Evolutionary conservation across 1,284 basidiomycete species (phyloP).

Genomic region (Phellopilus nigrolimitatus): DNA sequence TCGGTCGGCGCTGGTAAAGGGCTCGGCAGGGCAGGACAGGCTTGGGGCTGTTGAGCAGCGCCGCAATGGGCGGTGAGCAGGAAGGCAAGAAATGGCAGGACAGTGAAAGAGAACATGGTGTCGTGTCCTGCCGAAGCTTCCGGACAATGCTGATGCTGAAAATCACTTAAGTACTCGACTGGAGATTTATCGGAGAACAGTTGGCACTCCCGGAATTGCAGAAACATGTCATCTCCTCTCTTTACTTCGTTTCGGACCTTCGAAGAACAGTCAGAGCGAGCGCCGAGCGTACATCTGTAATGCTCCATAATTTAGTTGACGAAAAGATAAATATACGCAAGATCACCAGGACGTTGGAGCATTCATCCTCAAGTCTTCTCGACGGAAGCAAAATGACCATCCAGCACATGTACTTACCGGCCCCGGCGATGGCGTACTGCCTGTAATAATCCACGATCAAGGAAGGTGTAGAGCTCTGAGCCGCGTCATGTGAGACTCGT

Average conservation of each 20-base stretch:
- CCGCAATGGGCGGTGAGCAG: neutral
- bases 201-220: neutral
- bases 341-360: neutral
- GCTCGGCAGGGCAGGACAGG: constrained; percentile 13
- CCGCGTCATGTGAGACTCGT: too few relatives aligned
- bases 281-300: too few relatives aligned
- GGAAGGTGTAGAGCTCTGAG: too few relatives aligned
- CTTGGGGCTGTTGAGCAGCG: neutral
- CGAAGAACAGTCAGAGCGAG: neutral
- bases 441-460: too few relatives aligned
- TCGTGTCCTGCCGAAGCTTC: neutral
- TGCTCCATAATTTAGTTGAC: too few relatives aligned
- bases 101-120: neutral
- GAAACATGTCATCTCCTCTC: too few relatives aligned
- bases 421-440: too few relatives aligned
- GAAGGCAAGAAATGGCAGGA: neutral
- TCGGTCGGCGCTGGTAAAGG: constrained; percentile 17
- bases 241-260: too few relatives aligned
- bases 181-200: neutral
- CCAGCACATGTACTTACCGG: too few relatives aligned
- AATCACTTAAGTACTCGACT: neutral
- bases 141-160: neutral
- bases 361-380: too few relatives aligned
- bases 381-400: too few relatives aligned
- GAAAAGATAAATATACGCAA: neutral